These are phyloP conservation scores for Sordariomycetes sp. DNA, from an alignment of 2,329 filamentous ascomycete genomes.

Conservation along the genomic window DNA sequence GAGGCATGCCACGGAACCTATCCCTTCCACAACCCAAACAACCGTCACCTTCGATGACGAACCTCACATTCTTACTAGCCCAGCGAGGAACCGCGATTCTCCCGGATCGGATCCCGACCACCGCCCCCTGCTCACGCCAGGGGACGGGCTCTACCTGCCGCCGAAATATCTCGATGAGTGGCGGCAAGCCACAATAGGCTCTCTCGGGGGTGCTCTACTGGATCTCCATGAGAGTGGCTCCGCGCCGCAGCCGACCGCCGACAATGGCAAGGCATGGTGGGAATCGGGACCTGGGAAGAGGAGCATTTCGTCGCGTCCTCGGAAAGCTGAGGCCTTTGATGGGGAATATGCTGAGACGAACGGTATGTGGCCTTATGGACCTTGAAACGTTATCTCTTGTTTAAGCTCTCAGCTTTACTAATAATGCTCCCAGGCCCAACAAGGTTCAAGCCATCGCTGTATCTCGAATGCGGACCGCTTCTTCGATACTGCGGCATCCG, in stretches of 20 bases:
- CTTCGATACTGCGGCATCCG: slow-evolving; percentile 82
- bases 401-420: neutral
- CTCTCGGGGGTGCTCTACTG: slow-evolving; percentile 46
- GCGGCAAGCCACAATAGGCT: slow-evolving; percentile 56
- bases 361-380: slow-evolving; percentile 24
- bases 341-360: slow-evolving; percentile 56
- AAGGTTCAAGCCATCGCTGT: slow-evolving; percentile 72
- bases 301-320: slow-evolving; percentile 35
- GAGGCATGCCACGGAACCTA: slow-evolving; percentile 3
- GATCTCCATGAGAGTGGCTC: slow-evolving; percentile 35
- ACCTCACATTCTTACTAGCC: neutral
- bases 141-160: slow-evolving; percentile 46
- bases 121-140: slow-evolving; percentile 18
- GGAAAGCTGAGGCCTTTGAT: slow-evolving; percentile 53
- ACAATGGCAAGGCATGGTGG: slow-evolving; percentile 64
- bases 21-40: slow-evolving; percentile 4
- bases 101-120: neutral
- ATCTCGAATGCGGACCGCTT: slow-evolving; percentile 82
- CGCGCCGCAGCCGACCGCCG: slow-evolving; percentile 17
- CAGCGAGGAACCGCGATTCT: neutral
- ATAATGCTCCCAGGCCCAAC: slow-evolving; percentile 39
- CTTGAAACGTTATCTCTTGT: neutral
- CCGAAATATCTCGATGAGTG: slow-evolving; percentile 60
- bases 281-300: slow-evolving; percentile 44
- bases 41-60: slow-evolving; percentile 4